phyloP scores from a whole-genome alignment of 306 rosid genomes.

The Luffa aegyptiaca region DNA sequence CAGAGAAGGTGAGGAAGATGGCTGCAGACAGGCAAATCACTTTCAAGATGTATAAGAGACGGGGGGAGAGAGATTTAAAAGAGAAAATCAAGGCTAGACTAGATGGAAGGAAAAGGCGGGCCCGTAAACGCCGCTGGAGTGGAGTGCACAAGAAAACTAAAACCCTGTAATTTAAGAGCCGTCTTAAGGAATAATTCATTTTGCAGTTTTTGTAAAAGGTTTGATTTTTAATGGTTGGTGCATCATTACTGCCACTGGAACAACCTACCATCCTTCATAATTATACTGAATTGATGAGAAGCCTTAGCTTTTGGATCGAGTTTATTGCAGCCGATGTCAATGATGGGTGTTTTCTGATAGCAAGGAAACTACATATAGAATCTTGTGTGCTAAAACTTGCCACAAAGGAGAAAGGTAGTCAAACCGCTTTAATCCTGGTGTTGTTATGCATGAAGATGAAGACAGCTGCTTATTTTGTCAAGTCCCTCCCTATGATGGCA shows the following conservation, averaged over 20 bases:
- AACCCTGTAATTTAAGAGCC: conserved; percentile 25
- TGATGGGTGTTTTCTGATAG: neutral
- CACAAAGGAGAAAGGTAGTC: neutral
- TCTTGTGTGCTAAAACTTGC: neutral
- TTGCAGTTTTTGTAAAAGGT: neutral
- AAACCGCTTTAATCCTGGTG: neutral
- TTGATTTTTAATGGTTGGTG: neutral
- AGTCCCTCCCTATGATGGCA: neutral
- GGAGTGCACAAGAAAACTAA: conserved; percentile 30
- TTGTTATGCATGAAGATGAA: neutral
- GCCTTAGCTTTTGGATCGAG: neutral
- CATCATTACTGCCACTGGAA: neutral
- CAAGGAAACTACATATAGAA: neutral
- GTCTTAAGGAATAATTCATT: neutral
- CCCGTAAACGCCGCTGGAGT: conserved; percentile 44
- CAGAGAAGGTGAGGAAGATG: conserved; percentile 85
- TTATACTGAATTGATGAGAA: neutral
- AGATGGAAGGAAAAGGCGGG: conserved; percentile 76
- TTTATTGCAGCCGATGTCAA: neutral
- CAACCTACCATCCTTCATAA: neutral
- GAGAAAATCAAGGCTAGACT: conserved; percentile 49
- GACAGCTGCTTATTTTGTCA: neutral
- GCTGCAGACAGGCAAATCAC: conserved; percentile 68
- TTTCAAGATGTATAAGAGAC: conserved; percentile 77
- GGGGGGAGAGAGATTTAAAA: conserved; percentile 69